Base-by-base conservation (phyloP, 1,284 basidiomycete genomes). In the Naganishia albida region DNA sequence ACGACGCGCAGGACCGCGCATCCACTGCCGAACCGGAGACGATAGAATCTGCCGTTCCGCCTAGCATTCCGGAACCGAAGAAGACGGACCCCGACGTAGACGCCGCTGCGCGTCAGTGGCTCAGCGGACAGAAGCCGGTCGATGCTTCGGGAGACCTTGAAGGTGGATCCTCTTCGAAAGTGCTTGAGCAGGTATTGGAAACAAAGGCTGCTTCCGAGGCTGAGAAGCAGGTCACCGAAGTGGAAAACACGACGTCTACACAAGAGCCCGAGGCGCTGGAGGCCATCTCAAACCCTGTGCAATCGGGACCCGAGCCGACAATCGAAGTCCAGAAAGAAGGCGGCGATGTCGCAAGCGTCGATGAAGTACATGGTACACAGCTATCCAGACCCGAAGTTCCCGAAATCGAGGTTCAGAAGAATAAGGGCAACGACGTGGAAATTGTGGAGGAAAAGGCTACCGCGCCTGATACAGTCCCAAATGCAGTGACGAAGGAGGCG, bases 161-260 rank as follows among this genome's bases (percentile, higher is more conserved):
- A 39, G 34, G 34, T 20, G 44, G 53, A 8, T 39, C 52, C 20
- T 51, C 63, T 13, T 15, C 39, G 1, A 57, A 49, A 40, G 46
- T 56, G 12, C 42, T 60, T n/a, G 60, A 64, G 43, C 43, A 54
- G 10, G 63, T 59, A 12, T 46, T 56, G 26, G 43, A 59, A 2
- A 43, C 57, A 13, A 59, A 59, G 15, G 63, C 52, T 18, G 48
- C 65, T n/a, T 42, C 55, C n/a, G 23, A 62, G 26, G 54, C 64
- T 10, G 52, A 62, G 28, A 62, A 49, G 49, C 49, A 64, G 46
- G 52, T 40, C 30, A 43, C 48, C n/a, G 49, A 28, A 4, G 4
- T 20, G 23, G 46, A 25, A 20, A 20, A 6, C 10, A 23, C 54
- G 20, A 39, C 16, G 6, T 34, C 42, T 20, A 18, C 25, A 3